Evolutionary conservation across 768 basidiomycete genomes (phyloP).

Genomic region (Panellus pusillus): DNA sequence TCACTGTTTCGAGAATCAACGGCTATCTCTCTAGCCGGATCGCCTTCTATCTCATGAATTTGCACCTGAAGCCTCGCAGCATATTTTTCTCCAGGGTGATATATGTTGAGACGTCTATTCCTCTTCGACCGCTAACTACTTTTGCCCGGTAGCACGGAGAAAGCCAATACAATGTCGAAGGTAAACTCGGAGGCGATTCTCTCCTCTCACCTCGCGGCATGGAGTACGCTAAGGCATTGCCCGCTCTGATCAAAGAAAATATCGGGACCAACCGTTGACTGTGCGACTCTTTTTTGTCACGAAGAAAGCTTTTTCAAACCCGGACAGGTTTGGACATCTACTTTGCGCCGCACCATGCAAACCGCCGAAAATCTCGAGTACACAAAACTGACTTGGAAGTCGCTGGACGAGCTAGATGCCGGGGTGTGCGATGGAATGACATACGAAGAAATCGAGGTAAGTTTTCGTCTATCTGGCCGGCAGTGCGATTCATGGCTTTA

Average conservation of each 20-base stretch:
- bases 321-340: slow-evolving; percentile 96
- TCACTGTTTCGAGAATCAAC: slow-evolving; percentile 82
- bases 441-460: slow-evolving; percentile 95
- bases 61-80: slow-evolving; percentile 94
- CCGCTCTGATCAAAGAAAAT: slow-evolving; percentile 84
- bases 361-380: slow-evolving; percentile 83
- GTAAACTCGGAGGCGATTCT: slow-evolving; percentile 98
- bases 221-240: slow-evolving; percentile 84
- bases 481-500: background rate
- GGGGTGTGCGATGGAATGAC: slow-evolving; percentile 99
- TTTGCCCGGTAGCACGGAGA: slow-evolving; percentile 84
- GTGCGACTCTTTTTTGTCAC: slow-evolving; percentile 36
- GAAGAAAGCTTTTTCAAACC: slow-evolving; percentile 7
- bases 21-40: slow-evolving; percentile 97
- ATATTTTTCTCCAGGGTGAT: slow-evolving; percentile 94
- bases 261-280: slow-evolving; percentile 86
- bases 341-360: slow-evolving; percentile 87
- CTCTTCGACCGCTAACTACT: slow-evolving; percentile 9
- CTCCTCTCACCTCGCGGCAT: slow-evolving; percentile 79
- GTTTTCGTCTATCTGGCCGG: background rate
- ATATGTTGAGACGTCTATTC: slow-evolving; percentile 6
- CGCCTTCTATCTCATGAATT: slow-evolving; percentile 97
- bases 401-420: slow-evolving; percentile 95
- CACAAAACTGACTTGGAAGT: slow-evolving; percentile 96
- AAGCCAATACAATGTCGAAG: slow-evolving; percentile 94